Evolutionary conservation across 495 filamentous ascomycete genomes (phyloP).

Genomic region (Bryoglossum gracile): DNA sequence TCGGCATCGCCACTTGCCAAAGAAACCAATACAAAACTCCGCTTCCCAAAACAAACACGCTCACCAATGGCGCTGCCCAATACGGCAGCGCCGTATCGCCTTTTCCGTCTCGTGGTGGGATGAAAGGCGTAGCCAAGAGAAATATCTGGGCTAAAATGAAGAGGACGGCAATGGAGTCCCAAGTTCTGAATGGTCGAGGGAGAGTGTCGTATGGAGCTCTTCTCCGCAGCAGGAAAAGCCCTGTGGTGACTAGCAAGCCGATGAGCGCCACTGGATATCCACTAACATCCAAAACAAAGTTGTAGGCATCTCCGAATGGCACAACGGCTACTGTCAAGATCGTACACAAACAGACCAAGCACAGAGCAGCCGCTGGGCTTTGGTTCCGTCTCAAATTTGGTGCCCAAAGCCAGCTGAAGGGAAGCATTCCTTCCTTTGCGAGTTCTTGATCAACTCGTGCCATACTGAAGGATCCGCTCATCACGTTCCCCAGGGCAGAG

Average conservation of each 20-base stretch:
- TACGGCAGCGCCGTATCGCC: slow-evolving; percentile 33
- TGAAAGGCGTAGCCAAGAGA: slow-evolving; percentile 35
- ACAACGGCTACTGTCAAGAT: too few species aligned
- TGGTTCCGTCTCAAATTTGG: too few species aligned
- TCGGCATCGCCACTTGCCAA: slow-evolving; percentile 28
- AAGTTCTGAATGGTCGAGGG: slow-evolving; percentile 59
- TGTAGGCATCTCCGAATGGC: slow-evolving; percentile 49
- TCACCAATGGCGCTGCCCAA: slow-evolving; percentile 33
- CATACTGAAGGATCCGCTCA: slow-evolving; percentile 47
- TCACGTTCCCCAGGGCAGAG: slow-evolving; percentile 48
- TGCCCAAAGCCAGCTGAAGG: slow-evolving; percentile 45
- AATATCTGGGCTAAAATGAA: slow-evolving; percentile 35
- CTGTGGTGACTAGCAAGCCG: slow-evolving; percentile 50
- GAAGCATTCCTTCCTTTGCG: slow-evolving; percentile 44
- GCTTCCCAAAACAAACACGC: slow-evolving; percentile 27
- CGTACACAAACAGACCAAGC: slow-evolving; percentile 55
- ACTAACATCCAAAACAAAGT: slow-evolving; percentile 66
- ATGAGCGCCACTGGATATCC: slow-evolving; percentile 59
- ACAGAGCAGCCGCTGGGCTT: slow-evolving; percentile 59
- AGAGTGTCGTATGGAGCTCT: slow-evolving; percentile 53
- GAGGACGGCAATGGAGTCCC: slow-evolving; percentile 38
- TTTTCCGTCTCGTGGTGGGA: slow-evolving; percentile 30
- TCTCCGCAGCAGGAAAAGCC: slow-evolving; percentile 54
- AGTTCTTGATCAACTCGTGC: slow-evolving; percentile 41
- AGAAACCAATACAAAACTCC: slow-evolving; percentile 32